These are phyloP conservation scores for Populus deltoides DNA, from an alignment of 345 rosid species.

Conservation along the genomic window DNA sequence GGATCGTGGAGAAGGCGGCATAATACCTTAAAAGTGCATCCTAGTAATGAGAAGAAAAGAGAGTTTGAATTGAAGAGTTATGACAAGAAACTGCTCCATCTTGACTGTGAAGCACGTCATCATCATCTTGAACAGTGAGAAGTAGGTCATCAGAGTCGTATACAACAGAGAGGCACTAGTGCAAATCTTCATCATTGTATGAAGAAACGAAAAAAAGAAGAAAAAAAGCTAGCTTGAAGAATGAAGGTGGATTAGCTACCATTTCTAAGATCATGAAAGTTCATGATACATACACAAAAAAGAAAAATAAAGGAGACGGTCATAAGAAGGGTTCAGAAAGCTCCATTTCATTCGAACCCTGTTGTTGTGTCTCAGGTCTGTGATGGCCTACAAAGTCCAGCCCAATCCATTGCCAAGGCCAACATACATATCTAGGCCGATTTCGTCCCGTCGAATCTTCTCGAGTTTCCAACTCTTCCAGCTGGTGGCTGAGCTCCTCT, in stretches of 20 bases:
- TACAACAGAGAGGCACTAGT: background rate
- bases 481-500: constrained; percentile 77
- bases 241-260: constrained; percentile 13
- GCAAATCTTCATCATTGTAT: background rate
- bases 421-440: constrained; percentile 74
- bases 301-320: constrained; percentile 8
- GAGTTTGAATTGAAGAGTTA: background rate
- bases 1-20: background rate
- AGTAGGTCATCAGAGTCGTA: constrained; percentile 2
- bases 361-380: constrained; percentile 44
- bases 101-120: background rate
- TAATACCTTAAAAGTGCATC: background rate
- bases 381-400: constrained; percentile 73
- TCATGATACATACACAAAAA: constrained; percentile 18
- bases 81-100: background rate
- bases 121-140: background rate
- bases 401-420: constrained; percentile 99
- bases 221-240: constrained; percentile 7
- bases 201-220: background rate
- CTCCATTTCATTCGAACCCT: constrained; percentile 87
- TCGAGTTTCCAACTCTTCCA: constrained; percentile 76
- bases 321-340: constrained; percentile 90
- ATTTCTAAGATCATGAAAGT: constrained; percentile 15
- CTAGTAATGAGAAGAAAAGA: background rate
- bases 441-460: constrained; percentile 48